Base-by-base conservation (phyloP, 306 rosid genomes). In the Albizia julibrissin region DNA sequence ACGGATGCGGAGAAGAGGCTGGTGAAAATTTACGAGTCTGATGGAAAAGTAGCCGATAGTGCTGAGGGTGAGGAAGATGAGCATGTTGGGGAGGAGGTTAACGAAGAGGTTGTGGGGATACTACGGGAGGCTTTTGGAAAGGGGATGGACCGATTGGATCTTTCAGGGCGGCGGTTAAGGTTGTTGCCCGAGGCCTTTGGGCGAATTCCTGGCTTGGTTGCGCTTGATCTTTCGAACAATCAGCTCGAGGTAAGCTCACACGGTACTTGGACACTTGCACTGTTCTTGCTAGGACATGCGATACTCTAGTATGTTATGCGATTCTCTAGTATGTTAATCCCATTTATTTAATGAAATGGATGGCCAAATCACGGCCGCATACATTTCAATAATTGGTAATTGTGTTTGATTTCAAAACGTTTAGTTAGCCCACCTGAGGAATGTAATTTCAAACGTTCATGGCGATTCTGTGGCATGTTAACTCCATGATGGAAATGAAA, bases 1-100 rank as follows among this genome's bases (percentile, higher is more conserved):
- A 91, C 80, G 86, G 93, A 93, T 18, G 98, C 98, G 0, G 99
- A 95, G 88, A 87, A 85, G 73, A 67, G 93, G 73, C 78, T 95
- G 26, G 90, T 52, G 76, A 91, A 91, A 89, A 93, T 95, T 86
- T 95, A 95, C 73, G 87, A 87, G 71, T 76, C 84, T 69, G 91
- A 82, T 37, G 82, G 76, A 75, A 78, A 72, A 24, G 81, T 79
- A 1, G 70, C 54, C 0, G 76, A 58, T 29, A 47, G 14, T 1
- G 72, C 33, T 8, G 69, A 59, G 1, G 76, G 61, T 7, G 61
- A 21, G 61, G n/a, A 74, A 2, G 76, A 37, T 15, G 71, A 44
- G 79, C 78, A 50, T 14, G 76, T 22, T 33, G 44, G 4, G 4
- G 87, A 79, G 34, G 90, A 87, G 61, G 80, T 74, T 9, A 74